phyloP scores from a whole-genome alignment of 352 stramenopile genomes.

The Globisporangium spinosum region DNA sequence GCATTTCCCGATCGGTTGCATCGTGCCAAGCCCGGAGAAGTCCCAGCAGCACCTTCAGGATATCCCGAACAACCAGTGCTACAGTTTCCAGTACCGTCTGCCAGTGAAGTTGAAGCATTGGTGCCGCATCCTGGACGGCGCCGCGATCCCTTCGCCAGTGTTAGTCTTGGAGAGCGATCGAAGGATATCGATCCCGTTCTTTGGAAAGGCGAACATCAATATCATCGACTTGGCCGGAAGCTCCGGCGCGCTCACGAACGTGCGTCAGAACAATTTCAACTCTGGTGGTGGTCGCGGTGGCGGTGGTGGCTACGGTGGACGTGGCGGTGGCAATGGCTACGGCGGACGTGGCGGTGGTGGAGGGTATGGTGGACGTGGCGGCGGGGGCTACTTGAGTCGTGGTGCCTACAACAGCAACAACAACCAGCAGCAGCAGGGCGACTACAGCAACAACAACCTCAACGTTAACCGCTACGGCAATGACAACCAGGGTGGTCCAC shows the following conservation, averaged over 20 bases:
- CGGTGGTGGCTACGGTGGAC: constrained; percentile 18
- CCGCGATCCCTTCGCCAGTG: constrained; percentile 31
- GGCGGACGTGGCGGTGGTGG: constrained; percentile 18
- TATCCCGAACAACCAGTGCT: constrained; percentile 86
- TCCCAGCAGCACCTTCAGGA: constrained; percentile 63
- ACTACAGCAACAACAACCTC: constrained; percentile 60
- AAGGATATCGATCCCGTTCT: constrained; percentile 74
- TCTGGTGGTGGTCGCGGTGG: constrained; percentile 31
- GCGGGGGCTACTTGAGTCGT: constrained; percentile 17
- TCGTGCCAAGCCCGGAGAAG: constrained; percentile 77
- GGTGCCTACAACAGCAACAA: constrained; percentile 30
- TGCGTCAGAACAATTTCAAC: constrained; percentile 49
- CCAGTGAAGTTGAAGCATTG: constrained; percentile 47
- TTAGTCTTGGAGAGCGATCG: constrained; percentile 60
- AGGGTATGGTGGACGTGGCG: constrained; percentile 18
- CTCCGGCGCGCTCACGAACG: constrained; percentile 47
- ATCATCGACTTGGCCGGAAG: constrained; percentile 76
- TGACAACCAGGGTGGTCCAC: constrained; percentile 24
- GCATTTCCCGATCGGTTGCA: constrained; percentile 68
- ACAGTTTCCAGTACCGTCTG: constrained; percentile 77
- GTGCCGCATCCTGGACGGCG: constrained; percentile 57
- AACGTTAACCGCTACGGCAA: constrained; percentile 55
- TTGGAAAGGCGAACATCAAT: constrained; percentile 82
- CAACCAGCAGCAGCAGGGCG: constrained; percentile 18
- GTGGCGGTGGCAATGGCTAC: constrained; percentile 20